Base-by-base conservation (phyloP, 257 asterid genomes). In the Verbascum thapsus region DNA sequence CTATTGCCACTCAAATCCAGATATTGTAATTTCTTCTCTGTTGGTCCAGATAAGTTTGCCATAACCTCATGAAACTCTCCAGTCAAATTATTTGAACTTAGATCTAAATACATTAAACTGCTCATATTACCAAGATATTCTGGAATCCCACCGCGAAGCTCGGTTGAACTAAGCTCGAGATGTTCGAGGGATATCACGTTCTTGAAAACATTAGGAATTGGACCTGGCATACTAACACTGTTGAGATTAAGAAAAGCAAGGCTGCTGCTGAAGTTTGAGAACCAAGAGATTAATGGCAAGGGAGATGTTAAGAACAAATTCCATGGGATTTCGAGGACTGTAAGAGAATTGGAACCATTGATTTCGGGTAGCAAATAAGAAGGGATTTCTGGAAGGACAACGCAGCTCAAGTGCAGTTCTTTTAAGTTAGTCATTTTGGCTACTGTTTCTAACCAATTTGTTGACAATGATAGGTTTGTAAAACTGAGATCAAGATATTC, bases 71-170 rank as follows among this genome's bases (percentile, higher is more conserved):
- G 3, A 40, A 18, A 2, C 8, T 11, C 10, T 9, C 44, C 45
- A 5, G 32, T 16, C 2, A 20, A 56, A 38, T 37, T 37, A 9
- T 39, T 34, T 1, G 3, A 2, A 8, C 45, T 10, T 26, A 55
- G 32, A 9, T 34, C 47, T 10, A 55, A 37, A 11, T 55, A 1
- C 8, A 13, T 9, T 6, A 58, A 40, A 22, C 15, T 18, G 23
- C 37, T 58, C 38, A 58, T 6, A 58, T 38, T 39, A 49, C 64
- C 51, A 18, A 39, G 19, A 40, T 8, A 38, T 9, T 38, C 12
- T 17, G 64, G 64, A 58, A 58, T 39, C 64, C 64, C 38, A 18
- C 64, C 64, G 10, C 18, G 19, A 17, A 40, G 50, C 9, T 12
- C 12, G 17, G 3, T 30, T 6, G 0, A 3, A 32, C 0, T 0